These are phyloP conservation scores for Carallia pectinifolia DNA, from an alignment of 345 rosid species.

Conservation along the genomic window DNA sequence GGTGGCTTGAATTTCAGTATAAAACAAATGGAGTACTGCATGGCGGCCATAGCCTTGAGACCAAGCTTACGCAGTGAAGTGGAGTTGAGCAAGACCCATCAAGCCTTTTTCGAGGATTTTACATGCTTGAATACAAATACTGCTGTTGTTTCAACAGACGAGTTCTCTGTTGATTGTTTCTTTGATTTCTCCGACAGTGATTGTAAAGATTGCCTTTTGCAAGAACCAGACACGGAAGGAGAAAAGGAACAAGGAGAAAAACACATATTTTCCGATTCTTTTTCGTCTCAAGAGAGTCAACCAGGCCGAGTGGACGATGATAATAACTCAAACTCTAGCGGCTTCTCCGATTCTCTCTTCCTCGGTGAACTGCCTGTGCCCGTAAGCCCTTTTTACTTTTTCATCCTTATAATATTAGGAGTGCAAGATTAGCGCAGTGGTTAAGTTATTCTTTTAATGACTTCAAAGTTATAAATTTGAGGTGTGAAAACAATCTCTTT, in stretches of 20 bases:
- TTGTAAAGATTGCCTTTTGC: conserved; percentile 17
- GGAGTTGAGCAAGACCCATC: conserved; percentile 27
- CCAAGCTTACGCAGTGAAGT: conserved; percentile 51
- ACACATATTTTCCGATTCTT: conserved; percentile 29
- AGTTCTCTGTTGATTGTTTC: conserved; percentile 70
- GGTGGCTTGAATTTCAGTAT: not conserved
- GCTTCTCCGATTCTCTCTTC: conserved; percentile 27
- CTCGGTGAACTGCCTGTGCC: conserved; percentile 38
- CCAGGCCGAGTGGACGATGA: conserved; percentile 32
- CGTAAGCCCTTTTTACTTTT: conserved; percentile 15
- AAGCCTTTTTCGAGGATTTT: conserved; percentile 37
- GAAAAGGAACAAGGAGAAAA: conserved; percentile 38
- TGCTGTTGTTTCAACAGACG: conserved; percentile 39
- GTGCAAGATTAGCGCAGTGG: too few species aligned
- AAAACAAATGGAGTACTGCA: conserved; percentile 41
- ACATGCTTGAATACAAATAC: conserved; percentile 8
- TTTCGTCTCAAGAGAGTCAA: conserved; percentile 30
- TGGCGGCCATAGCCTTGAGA: conserved; percentile 62
- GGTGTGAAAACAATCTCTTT: too few species aligned
- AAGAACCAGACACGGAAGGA: conserved; percentile 15
- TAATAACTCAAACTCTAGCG: conserved; percentile 29
- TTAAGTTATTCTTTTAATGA: too few species aligned
- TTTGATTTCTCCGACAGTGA: conserved; percentile 56
- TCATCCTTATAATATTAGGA: not conserved
- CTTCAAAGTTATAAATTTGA: too few species aligned